phyloP scores from a whole-genome alignment of 2,329 filamentous ascomycete species.

The Colletotrichum scovillei region DNA sequence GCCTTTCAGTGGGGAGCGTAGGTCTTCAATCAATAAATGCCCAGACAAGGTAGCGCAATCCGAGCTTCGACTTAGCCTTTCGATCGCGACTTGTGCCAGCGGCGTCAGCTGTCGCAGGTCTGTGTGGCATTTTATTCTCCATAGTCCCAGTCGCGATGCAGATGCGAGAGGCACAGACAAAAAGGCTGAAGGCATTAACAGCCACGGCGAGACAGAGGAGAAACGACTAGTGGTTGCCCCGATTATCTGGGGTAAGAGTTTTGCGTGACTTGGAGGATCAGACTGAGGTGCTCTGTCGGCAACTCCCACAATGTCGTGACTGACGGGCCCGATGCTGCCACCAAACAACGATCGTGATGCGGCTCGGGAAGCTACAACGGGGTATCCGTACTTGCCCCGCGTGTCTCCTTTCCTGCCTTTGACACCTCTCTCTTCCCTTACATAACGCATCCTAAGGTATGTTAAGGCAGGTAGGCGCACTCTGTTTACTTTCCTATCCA shows the following conservation, averaged over 20 bases:
- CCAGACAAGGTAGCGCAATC: neutral
- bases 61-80: neutral
- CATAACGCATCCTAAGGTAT: too few relatives aligned
- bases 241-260: neutral
- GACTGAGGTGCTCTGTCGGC: neutral
- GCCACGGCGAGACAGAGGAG: neutral
- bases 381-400: neutral
- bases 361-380: slow-evolving; percentile 4
- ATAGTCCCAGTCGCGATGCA: neutral
- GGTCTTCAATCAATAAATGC: too few relatives aligned
- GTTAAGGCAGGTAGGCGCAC: neutral
- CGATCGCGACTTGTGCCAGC: neutral
- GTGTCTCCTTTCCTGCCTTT: neutral
- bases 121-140: neutral
- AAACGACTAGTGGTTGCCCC: neutral
- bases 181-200: neutral
- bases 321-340: slow-evolving; percentile 12
- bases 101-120: neutral
- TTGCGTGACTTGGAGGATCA: neutral
- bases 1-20: neutral
- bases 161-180: neutral
- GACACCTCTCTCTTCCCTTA: too few relatives aligned
- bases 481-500: neutral
- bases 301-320: neutral
- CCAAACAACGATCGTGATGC: slow-evolving; percentile 21